These are phyloP conservation scores for Kurtzmaniella quercitrusa DNA, from an alignment of 1,139 yeast genomes.

Conservation along the genomic window DNA sequence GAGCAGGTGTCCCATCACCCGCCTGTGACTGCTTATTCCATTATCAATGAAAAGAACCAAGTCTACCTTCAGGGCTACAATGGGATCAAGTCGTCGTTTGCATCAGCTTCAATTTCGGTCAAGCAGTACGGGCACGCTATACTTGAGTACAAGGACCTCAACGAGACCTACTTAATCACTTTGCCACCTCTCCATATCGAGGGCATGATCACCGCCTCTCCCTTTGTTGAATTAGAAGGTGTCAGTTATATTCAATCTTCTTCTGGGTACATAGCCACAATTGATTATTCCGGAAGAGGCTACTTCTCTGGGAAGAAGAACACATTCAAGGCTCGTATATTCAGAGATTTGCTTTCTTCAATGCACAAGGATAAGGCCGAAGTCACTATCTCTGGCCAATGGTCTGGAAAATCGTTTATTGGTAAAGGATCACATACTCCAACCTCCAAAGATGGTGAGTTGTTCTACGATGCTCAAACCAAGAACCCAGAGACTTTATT, in stretches of 20 bases:
- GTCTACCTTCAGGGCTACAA: constrained; percentile 81
- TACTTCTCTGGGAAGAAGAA: constrained; percentile 96
- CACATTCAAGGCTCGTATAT: constrained; percentile 80
- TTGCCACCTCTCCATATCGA: constrained; percentile 95
- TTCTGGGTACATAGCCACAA: constrained; percentile 65
- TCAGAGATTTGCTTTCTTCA: constrained; percentile 47
- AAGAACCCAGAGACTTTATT: constrained; percentile 48
- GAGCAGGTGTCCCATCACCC: constrained; percentile 98
- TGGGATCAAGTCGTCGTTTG: constrained; percentile 79
- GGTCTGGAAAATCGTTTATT: constrained; percentile 73
- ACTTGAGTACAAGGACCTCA: constrained; percentile 52
- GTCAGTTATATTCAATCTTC: constrained; percentile 77
- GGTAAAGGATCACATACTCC: constrained; percentile 39
- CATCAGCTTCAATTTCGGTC: constrained; percentile 69
- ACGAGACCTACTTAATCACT: constrained; percentile 76
- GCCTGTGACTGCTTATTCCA: constrained; percentile 85
- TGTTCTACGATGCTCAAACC: constrained; percentile 68
- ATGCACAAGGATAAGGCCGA: constrained; percentile 57
- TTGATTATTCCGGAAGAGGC: constrained; percentile 90
- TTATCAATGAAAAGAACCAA: constrained; percentile 66
- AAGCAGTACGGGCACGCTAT: constrained; percentile 92
- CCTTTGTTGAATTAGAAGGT: constrained; percentile 87
- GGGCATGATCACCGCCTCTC: constrained; percentile 85
- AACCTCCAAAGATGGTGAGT: constrained; percentile 34
- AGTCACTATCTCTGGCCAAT: constrained; percentile 82